phyloP scores from a whole-genome alignment of 352 stramenopile species.

The Pythium aphanidermatum region DNA sequence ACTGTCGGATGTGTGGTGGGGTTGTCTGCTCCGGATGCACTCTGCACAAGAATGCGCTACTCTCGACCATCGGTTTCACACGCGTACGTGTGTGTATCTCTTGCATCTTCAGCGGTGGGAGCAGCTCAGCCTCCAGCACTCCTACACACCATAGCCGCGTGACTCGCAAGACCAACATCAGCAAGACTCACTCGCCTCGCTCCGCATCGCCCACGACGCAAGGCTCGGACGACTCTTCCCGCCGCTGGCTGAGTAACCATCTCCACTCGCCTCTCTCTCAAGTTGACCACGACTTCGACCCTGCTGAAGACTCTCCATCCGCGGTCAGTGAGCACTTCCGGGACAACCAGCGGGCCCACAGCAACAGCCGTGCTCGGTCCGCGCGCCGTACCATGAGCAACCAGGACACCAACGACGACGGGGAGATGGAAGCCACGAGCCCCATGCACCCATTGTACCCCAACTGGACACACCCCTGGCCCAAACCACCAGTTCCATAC shows the following conservation, averaged over 20 bases:
- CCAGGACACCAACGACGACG: constrained; percentile 21
- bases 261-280: constrained; percentile 55
- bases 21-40: constrained; percentile 81
- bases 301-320: constrained; percentile 11
- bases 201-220: constrained; percentile 20
- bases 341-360: constrained; percentile 29
- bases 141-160: neutral
- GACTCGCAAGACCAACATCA: constrained; percentile 2
- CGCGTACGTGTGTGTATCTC: constrained; percentile 76
- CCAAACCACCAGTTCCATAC: constrained; percentile 43
- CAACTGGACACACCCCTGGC: constrained; percentile 64
- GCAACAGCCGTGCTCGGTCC: too few relatives aligned
- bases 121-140: constrained; percentile 12
- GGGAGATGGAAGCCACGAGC: constrained; percentile 15
- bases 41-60: constrained; percentile 58
- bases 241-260: constrained; percentile 51
- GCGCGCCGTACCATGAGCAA: too few relatives aligned
- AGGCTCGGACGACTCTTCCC: constrained; percentile 32
- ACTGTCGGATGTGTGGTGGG: constrained; percentile 83
- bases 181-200: constrained; percentile 13
- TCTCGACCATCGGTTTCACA: constrained; percentile 44
- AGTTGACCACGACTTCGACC: constrained; percentile 36
- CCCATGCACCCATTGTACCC: constrained; percentile 15
- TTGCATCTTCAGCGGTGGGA: constrained; percentile 53
- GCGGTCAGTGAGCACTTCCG: constrained; percentile 13